A percentile compares a stretch with the other conserved stretches of the same genome.
phyloP scores from a whole-genome alignment of 495 filamentous ascomycete genomes.

The Xylaria flabelliformis region DNA sequence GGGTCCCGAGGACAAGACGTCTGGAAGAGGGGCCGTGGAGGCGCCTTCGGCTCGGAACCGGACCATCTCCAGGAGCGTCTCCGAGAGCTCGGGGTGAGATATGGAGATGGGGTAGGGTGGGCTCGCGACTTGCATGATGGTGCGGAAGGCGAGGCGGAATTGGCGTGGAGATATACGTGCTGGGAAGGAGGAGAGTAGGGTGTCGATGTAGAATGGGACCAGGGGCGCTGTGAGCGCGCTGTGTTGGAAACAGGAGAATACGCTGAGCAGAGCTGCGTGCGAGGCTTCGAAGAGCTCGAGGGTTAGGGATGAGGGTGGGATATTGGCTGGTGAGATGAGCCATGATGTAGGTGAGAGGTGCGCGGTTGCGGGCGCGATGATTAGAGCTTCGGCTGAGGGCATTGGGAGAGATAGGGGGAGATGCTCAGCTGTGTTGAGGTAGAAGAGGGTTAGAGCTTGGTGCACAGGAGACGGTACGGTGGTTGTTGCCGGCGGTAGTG shows the following conservation, averaged over 20 bases:
- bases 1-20: constrained; percentile 27
- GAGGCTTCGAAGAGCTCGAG: constrained; percentile 89
- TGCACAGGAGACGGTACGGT: constrained; percentile 76
- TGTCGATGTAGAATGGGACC: constrained; percentile 85
- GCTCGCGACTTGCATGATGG: constrained; percentile 82
- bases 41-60: constrained; percentile 65
- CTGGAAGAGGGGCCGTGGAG: constrained; percentile 47
- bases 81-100: constrained; percentile 74
- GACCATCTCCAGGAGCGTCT: constrained; percentile 81
- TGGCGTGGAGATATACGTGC: constrained; percentile 81
- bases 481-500: constrained; percentile 59
- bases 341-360: constrained; percentile 76
- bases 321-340: constrained; percentile 56
- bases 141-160: constrained; percentile 93
- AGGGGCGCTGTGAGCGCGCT: constrained; percentile 72
- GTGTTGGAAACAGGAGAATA: constrained; percentile 80
- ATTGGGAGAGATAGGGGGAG: constrained; percentile 74
- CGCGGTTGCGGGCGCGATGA: constrained; percentile 74
- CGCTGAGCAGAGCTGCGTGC: constrained; percentile 83
- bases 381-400: constrained; percentile 69
- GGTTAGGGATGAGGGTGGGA: constrained; percentile 48
- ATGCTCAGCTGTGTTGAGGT: constrained; percentile 88
- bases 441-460: constrained; percentile 84
- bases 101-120: constrained; percentile 77
- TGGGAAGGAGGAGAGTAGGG: constrained; percentile 85